Base-by-base conservation (phyloP, 345 rosid species). In the Syzygium grande region DNA sequence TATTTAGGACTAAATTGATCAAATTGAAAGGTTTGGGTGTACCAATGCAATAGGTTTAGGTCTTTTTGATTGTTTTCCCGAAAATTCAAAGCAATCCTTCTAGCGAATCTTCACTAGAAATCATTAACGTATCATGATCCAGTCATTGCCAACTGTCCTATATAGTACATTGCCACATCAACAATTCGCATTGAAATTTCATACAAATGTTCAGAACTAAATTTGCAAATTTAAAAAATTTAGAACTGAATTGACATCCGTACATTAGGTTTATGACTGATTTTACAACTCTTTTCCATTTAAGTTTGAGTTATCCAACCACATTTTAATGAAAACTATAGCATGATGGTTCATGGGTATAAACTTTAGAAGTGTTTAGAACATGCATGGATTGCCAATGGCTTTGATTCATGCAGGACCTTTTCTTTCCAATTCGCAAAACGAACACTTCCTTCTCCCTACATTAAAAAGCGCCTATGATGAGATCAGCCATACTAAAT, bases 101-200 rank as follows among this genome's bases (percentile, higher is more conserved):
- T 0, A 0, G 1, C 5, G 27, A 4, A 34, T 38, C 7, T 73
- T 34, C 1, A 14, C 5, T 12, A 5, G 4, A 73, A 21, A 73
- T 30, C 12, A 21, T 12, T 34, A 34, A 19, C 11, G 25, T 73
- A 6, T 19, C 27, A 1, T 0, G 0, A 73, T 68, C 2, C 0
- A 68, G 1, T 34, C 1, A 5, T 65, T 0, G 1, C 22, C 38
- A 16, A 5, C 1, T 22, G 4, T 30, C 46, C 6, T 68, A 16
- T 11, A 15, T 17, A 23, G 5, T 0, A 1, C 23, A 2, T 1
- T 1, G 0, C 12, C 43, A 9, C 2, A 1, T 17, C 1, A 8
- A 1, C 5, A 7, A 38, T 73, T 34, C 10, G 21, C 8, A 9
- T 11, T 19, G 21, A 22, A 19, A 73, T 5, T 73, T 0, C 1